phyloP scores from a whole-genome alignment of 371 early-diverging fungal species.

The Gilbertella persicaria region DNA sequence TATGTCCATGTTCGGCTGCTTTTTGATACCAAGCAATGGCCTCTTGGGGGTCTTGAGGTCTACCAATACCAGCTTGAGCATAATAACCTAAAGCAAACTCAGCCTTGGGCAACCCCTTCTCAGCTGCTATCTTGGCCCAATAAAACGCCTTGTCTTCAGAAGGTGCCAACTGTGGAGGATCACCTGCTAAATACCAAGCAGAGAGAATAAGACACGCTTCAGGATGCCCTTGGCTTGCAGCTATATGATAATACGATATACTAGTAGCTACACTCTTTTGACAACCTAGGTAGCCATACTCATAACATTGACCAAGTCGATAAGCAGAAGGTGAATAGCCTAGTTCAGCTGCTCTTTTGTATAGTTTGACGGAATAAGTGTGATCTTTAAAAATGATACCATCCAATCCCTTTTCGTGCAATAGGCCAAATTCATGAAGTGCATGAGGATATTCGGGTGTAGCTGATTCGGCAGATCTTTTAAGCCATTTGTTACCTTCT shows the following conservation, averaged over 20 bases:
- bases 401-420: constrained; percentile 71
- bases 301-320: constrained; percentile 77
- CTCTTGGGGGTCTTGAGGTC: constrained; percentile 58
- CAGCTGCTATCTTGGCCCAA: constrained; percentile 84
- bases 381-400: constrained; percentile 71
- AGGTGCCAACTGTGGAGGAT: constrained; percentile 65
- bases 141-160: constrained; percentile 81
- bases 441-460: constrained; percentile 76
- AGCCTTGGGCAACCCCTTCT: constrained; percentile 79
- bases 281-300: constrained; percentile 69
- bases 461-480: constrained; percentile 72
- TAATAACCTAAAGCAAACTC: constrained; percentile 88
- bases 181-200: constrained; percentile 89
- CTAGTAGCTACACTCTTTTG: constrained; percentile 60
- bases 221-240: constrained; percentile 84
- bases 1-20: constrained; percentile 79
- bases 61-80: constrained; percentile 78
- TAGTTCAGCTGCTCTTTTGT: constrained; percentile 69
- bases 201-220: constrained; percentile 86
- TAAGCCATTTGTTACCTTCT: constrained; percentile 82
- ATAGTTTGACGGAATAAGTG: constrained; percentile 68
- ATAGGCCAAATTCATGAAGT: constrained; percentile 71
- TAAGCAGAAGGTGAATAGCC: constrained; percentile 78
- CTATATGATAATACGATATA: constrained; percentile 72
- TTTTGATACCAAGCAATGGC: constrained; percentile 79